These are phyloP conservation scores for Fagus sylvatica DNA, from an alignment of 306 rosid species.

Conservation along the genomic window DNA sequence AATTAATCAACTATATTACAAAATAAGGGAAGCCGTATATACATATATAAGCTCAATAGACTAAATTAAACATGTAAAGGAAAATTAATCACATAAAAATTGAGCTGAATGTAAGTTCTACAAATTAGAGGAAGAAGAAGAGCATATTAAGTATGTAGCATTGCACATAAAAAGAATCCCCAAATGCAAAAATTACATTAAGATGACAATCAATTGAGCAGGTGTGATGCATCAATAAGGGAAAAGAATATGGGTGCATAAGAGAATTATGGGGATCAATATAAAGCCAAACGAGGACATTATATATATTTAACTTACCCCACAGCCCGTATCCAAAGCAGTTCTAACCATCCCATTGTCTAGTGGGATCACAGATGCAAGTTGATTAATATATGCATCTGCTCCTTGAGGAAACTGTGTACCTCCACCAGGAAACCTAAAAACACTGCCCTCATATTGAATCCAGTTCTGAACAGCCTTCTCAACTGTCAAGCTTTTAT, in stretches of 20 bases:
- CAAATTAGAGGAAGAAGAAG: not conserved
- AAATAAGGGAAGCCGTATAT: slow-evolving; percentile 4
- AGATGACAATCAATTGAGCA: slow-evolving; percentile 6
- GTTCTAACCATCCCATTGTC: slow-evolving; percentile 72
- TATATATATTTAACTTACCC: slow-evolving; percentile 49
- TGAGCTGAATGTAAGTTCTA: not conserved
- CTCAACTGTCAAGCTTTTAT: slow-evolving; percentile 77
- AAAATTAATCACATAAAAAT: not conserved
- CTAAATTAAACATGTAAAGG: not conserved
- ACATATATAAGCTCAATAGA: not conserved
- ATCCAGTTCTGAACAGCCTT: slow-evolving; percentile 93
- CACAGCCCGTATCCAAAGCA: slow-evolving; percentile 84
- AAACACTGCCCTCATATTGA: slow-evolving; percentile 80
- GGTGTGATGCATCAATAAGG: slow-evolving; percentile 5
- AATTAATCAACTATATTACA: slow-evolving; percentile 20
- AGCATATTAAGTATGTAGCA: not conserved
- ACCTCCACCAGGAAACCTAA: slow-evolving; percentile 88
- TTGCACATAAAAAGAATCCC: not conserved
- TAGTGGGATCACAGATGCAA: slow-evolving; percentile 70
- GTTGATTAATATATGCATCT: slow-evolving; percentile 73
- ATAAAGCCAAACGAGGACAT: slow-evolving; percentile 12
- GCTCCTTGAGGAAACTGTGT: slow-evolving; percentile 88
- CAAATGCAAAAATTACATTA: not conserved
- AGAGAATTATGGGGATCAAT: not conserved
- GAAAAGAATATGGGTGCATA: not conserved